Percentiles rank a stretch among this genome's conserved stretches.
These are phyloP conservation scores for Xylariaceae sp. DNA, from an alignment of 2,329 filamentous ascomycete species.

Conservation along the genomic window DNA sequence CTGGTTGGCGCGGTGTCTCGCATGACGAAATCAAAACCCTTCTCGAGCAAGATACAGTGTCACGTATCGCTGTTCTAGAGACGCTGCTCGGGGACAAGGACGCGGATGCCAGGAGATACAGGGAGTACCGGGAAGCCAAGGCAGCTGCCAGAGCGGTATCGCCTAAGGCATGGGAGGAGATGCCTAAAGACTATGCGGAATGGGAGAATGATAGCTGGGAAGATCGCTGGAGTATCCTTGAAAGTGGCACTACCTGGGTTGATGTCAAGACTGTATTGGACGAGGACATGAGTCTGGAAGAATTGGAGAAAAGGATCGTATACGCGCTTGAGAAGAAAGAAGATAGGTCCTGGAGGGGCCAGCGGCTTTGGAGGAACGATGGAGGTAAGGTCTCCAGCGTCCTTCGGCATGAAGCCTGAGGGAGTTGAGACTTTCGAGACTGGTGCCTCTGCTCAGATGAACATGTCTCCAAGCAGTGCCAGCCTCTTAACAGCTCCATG, in stretches of 20 bases:
- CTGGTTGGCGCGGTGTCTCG: slow-evolving; percentile 9
- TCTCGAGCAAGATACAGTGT: slow-evolving; percentile 2
- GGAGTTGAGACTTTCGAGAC: no score
- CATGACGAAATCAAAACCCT: slow-evolving; percentile 3
- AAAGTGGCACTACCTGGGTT: slow-evolving; percentile 5
- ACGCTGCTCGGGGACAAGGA: slow-evolving; percentile 3
- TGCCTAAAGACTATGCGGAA: slow-evolving; percentile 1
- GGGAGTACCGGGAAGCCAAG: slow-evolving; percentile 9
- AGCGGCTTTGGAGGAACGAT: slow-evolving; percentile 10
- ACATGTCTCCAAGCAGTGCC: no score
- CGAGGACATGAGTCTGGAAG: slow-evolving; percentile 8
- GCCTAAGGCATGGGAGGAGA: slow-evolving; percentile 4
- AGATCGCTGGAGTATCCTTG: slow-evolving; percentile 7
- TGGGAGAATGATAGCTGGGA: slow-evolving; percentile 8
- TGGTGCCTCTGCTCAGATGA: no score
- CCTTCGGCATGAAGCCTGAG: no score
- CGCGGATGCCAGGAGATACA: neutral
- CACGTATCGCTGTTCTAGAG: slow-evolving; percentile 1
- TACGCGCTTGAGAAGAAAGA: slow-evolving; percentile 10
- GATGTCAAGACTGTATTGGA: slow-evolving; percentile 9
- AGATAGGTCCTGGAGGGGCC: slow-evolving; percentile 8
- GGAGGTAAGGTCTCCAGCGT: slow-evolving; percentile 5
- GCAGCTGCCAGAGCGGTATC: slow-evolving; percentile 3
- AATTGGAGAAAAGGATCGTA: slow-evolving; percentile 8
- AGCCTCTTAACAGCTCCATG: no score